phyloP scores from a whole-genome alignment of 805 yeast species.

The Wickerhamomyces alni region DNA sequence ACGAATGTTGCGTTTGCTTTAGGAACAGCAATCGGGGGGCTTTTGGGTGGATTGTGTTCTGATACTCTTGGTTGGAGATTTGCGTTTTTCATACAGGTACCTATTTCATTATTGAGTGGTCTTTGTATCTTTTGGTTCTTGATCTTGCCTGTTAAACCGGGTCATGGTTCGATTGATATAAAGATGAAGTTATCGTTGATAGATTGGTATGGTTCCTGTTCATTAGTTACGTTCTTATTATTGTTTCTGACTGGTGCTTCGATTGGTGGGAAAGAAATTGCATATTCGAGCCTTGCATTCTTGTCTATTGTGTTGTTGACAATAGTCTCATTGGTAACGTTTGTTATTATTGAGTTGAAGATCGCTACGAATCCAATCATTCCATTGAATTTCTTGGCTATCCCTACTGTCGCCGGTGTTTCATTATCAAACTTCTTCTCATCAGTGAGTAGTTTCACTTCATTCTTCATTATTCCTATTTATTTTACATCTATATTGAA shows the following conservation, averaged over 20 bases:
- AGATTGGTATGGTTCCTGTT: constrained; percentile 47
- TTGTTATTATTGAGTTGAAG: constrained; percentile 38
- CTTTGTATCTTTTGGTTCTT: constrained; percentile 31
- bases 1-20: constrained; percentile 70
- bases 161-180: background rate
- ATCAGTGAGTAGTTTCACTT: constrained; percentile 34
- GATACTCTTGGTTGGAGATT: constrained; percentile 37
- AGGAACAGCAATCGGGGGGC: constrained; percentile 73
- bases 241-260: constrained; percentile 45
- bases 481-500: constrained; percentile 51
- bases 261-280: constrained; percentile 43
- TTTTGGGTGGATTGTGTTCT: constrained; percentile 48
- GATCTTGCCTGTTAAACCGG: constrained; percentile 33
- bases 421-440: constrained; percentile 57
- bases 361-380: constrained; percentile 50
- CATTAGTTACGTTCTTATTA: constrained; percentile 39
- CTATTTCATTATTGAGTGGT: constrained; percentile 40
- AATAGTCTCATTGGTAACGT: constrained; percentile 31
- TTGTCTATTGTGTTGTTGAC: constrained; percentile 30
- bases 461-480: constrained; percentile 54
- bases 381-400: constrained; percentile 48
- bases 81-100: constrained; percentile 50
- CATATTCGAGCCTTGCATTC: constrained; percentile 28
- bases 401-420: constrained; percentile 57
- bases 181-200: constrained; percentile 44